These are phyloP conservation scores for Nannochloropsis granulata DNA, from an alignment of 108 stramenopile genomes.

Conservation along the genomic window DNA sequence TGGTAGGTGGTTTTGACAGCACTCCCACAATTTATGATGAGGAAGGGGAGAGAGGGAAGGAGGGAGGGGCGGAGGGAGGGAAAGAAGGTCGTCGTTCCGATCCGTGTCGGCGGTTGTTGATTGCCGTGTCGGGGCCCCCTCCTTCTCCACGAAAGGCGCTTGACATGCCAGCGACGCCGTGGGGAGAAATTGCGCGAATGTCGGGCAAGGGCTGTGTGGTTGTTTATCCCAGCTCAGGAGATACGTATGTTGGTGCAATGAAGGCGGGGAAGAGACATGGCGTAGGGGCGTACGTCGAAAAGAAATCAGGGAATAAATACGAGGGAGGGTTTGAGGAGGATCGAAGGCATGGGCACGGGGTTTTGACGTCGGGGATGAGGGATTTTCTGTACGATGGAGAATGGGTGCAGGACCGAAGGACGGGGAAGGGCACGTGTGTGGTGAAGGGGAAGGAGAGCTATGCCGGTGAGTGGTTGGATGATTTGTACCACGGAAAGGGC, in stretches of 20 bases:
- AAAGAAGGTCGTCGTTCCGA: not conserved
- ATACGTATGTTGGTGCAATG: constrained; percentile 9
- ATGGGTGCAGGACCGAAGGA: constrained; percentile 12
- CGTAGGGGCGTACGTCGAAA: constrained; percentile 6
- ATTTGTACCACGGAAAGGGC: constrained; percentile 25
- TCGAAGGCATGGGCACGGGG: constrained; percentile 13
- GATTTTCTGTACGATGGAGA: constrained; percentile 28
- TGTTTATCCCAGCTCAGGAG: not conserved
- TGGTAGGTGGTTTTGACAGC: not conserved
- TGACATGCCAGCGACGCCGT: not conserved
- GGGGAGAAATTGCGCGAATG: not conserved
- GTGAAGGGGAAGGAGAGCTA: constrained; percentile 29
- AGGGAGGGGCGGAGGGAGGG: not conserved
- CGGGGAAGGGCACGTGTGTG: constrained; percentile 18
- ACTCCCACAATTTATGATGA: not conserved
- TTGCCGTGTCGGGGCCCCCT: not conserved
- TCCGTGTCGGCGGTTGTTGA: not conserved
- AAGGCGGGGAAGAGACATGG: constrained; percentile 10
- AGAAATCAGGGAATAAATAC: constrained; percentile 10
- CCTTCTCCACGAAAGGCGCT: not conserved
- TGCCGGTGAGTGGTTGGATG: constrained; percentile 25
- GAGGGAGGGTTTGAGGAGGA: not conserved
- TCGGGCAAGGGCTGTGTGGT: not conserved
- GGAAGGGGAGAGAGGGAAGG: not conserved
- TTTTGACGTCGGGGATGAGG: constrained; percentile 17